These are phyloP conservation scores for Mytilinidion resinicola DNA, from an alignment of 495 filamentous ascomycete genomes.

Conservation along the genomic window DNA sequence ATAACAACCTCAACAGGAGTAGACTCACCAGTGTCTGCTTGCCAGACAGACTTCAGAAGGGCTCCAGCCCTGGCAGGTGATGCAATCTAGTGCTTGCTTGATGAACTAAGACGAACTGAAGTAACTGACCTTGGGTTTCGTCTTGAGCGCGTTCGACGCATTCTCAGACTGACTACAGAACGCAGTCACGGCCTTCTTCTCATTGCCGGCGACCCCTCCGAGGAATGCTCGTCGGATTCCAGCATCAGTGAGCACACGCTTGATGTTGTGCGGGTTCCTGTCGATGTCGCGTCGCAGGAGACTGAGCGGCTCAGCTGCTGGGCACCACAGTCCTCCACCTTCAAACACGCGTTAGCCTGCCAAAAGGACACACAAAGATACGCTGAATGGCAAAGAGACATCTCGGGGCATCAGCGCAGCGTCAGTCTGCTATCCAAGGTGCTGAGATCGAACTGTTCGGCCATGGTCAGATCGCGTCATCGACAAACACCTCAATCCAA, in stretches of 20 bases:
- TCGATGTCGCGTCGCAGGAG: slow-evolving; percentile 67
- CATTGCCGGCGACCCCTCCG: slow-evolving; percentile 46
- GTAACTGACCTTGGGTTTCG: slow-evolving; percentile 66
- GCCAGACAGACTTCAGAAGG: background rate
- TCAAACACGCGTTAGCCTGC: slow-evolving; percentile 21
- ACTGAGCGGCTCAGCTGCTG: slow-evolving; percentile 55
- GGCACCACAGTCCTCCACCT: slow-evolving; percentile 75
- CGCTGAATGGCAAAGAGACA: too few relatives aligned
- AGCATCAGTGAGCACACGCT: slow-evolving; percentile 53
- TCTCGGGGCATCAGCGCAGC: too few relatives aligned
- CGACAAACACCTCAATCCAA: too few relatives aligned
- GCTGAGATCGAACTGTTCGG: too few relatives aligned
- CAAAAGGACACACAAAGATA: too few relatives aligned
- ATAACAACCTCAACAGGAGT: too few relatives aligned
- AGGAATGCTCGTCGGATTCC: slow-evolving; percentile 59
- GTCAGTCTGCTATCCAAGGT: too few relatives aligned
- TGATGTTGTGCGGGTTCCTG: slow-evolving; percentile 58
- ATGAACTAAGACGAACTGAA: slow-evolving; percentile 13
- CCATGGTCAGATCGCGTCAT: too few relatives aligned
- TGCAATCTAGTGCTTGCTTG: background rate
- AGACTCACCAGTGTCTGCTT: too few relatives aligned
- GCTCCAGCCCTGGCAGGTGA: slow-evolving; percentile 1
- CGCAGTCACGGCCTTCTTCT: slow-evolving; percentile 56
- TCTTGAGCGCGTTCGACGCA: slow-evolving; percentile 68
- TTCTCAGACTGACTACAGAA: slow-evolving; percentile 56